These are phyloP conservation scores for Ganoderma sinense DNA, from an alignment of 1,284 basidiomycete species.

Conservation along the genomic window DNA sequence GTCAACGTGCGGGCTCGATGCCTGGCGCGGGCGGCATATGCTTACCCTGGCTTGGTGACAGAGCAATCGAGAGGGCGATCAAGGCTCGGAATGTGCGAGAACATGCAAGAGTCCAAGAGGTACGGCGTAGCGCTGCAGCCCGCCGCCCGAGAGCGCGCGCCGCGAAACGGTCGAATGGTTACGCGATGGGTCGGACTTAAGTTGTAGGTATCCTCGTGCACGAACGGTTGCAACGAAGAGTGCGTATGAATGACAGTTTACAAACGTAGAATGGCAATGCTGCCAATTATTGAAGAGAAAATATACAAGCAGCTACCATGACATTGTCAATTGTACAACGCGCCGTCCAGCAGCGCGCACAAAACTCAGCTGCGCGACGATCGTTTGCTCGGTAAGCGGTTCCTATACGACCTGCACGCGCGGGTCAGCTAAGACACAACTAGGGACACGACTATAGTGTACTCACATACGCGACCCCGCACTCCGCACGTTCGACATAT, in stretches of 20 bases:
- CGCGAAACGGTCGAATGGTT: too few relatives aligned
- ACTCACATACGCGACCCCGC: slow-evolving; percentile 34
- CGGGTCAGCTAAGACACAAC: not conserved
- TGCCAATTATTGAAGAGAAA: not conserved
- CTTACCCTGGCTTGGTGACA: too few relatives aligned
- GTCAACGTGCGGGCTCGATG: not conserved
- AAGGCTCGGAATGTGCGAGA: not conserved
- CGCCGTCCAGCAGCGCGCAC: too few relatives aligned
- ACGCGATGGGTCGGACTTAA: too few relatives aligned
- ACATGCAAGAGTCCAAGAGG: not conserved
- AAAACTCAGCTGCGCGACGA: not conserved
- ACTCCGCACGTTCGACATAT: slow-evolving; percentile 59
- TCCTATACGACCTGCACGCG: slow-evolving; percentile 29
- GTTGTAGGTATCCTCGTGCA: too few relatives aligned
- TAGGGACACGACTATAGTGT: not conserved
- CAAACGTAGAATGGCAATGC: not conserved
- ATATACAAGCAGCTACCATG: not conserved
- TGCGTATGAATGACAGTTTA: not conserved
- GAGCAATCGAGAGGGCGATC: not conserved
- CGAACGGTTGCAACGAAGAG: not conserved
- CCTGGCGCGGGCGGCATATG: not conserved
- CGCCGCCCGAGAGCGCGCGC: too few relatives aligned
- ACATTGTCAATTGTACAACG: too few relatives aligned
- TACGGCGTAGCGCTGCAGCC: not conserved
- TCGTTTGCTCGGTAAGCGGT: slow-evolving; percentile 12